Evolutionary conservation across 352 stramenopile genomes (phyloP), one percentile per base, ranked within the genome.

Genomic region (Pythium myriotylum): DNA sequence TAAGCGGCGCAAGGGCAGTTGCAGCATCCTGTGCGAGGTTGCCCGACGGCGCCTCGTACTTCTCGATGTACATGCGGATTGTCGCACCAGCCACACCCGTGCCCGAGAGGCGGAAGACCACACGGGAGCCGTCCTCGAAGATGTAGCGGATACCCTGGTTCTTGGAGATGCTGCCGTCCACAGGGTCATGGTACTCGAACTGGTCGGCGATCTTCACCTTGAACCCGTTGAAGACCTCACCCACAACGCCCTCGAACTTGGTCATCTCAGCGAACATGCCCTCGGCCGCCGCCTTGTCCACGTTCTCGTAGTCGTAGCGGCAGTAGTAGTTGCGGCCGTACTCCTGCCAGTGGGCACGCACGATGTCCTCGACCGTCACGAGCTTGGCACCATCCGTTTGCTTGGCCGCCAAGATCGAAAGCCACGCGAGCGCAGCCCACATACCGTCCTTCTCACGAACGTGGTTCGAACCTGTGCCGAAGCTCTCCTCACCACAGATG

Each of bases 371-470:
- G n/a, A 99, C 96, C 12, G 78, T 86, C 43, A 99, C 91, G 27
- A 99, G 83, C 59, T 92, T 87, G 62, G 94, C 71, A 77, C 86
- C 84, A 0, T 88, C 77, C 41, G 84, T 78, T 72, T 95, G 84
- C 77, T 92, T 92, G 24, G 86, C 84, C 8, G 94, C 96, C 52
- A 99, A 68, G 73, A 99, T 98, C n/a, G 92, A 99, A 54, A 99
- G 81, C 97, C 97, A 99, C 39, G 90, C 88, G 49, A 99, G 83
- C 55, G 99, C 97, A 13, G 97, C 97, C 96, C 97, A 99, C 73
- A 99, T 91, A 55, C 97, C 97, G 81, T 99, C 97, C 88, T 99
- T 99, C 78, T 99, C 97, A 50, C 97, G 88, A 52, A 99, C 97
- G 82, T 99, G 97, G 84, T 99, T 98, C 67, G 93, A 98, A 64